These are phyloP conservation scores for Thamnidium elegans DNA, from an alignment of 192 early-diverging fungal genomes.

Conservation along the genomic window DNA sequence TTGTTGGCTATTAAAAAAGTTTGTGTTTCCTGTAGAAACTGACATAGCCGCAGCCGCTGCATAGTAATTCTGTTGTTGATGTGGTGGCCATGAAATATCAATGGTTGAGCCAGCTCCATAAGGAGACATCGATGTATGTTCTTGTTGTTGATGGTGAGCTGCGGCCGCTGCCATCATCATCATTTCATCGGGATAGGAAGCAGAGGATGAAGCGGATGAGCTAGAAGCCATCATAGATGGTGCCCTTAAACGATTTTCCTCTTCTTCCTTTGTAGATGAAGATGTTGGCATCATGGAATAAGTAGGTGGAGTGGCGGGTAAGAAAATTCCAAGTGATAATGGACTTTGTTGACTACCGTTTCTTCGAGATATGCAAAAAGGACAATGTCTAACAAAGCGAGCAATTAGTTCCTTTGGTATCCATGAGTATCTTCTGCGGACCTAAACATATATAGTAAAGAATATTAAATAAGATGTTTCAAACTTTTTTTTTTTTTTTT, in stretches of 20 bases:
- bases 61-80: constrained; percentile 11
- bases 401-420: constrained; percentile 49
- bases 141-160: neutral
- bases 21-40: neutral
- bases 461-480: neutral
- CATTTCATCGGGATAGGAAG: constrained; percentile 19
- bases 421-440: constrained; percentile 45
- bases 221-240: constrained; percentile 14
- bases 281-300: constrained; percentile 2
- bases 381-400: constrained; percentile 46
- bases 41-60: neutral
- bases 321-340: constrained; percentile 13
- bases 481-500: too few relatives aligned
- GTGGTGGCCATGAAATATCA: constrained; percentile 13
- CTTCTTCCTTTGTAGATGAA: neutral
- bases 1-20: neutral
- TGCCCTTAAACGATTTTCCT: neutral
- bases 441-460: constrained; percentile 26
- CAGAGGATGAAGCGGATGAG: constrained; percentile 6
- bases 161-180: constrained; percentile 11
- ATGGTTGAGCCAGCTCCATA: constrained; percentile 12
- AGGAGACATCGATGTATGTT: constrained; percentile 9
- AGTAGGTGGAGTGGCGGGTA: constrained; percentile 9
- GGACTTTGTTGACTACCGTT: constrained; percentile 36
- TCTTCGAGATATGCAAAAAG: constrained; percentile 40